These are phyloP conservation scores for Globisporangium uncinulatum DNA, from an alignment of 352 stramenopile species.

Conservation along the genomic window DNA sequence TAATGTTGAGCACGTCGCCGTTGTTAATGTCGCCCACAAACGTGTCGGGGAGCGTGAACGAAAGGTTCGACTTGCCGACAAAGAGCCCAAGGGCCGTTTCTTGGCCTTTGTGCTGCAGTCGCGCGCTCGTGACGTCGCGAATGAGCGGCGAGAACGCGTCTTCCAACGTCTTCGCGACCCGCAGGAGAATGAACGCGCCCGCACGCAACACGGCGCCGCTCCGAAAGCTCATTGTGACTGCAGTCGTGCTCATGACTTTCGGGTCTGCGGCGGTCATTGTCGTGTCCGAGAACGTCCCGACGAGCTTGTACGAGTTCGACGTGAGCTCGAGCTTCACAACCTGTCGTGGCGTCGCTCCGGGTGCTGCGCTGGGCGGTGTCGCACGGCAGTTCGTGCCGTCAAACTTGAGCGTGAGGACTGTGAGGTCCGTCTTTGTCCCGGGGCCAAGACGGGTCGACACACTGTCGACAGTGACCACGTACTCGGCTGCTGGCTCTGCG, in stretches of 20 bases:
- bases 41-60: constrained; percentile 61
- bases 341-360: constrained; percentile 22
- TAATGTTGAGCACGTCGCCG: constrained; percentile 60
- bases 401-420: constrained; percentile 46
- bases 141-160: constrained; percentile 53
- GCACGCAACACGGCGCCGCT: constrained; percentile 57
- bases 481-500: constrained; percentile 33
- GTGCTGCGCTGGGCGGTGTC: constrained; percentile 9
- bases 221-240: constrained; percentile 46
- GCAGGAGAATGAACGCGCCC: constrained; percentile 59
- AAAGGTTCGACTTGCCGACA: constrained; percentile 56
- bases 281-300: constrained; percentile 48
- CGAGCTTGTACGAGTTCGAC: constrained; percentile 46
- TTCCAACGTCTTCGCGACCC: constrained; percentile 54
- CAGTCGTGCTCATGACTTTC: constrained; percentile 44
- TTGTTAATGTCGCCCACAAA: constrained; percentile 65
- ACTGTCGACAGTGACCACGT: constrained; percentile 47
- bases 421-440: constrained; percentile 53
- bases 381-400: constrained; percentile 45
- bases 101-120: constrained; percentile 25
- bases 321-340: constrained; percentile 53
- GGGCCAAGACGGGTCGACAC: constrained; percentile 53
- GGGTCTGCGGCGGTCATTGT: constrained; percentile 38
- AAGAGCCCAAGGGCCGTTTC: constrained; percentile 37
- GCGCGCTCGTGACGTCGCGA: constrained; percentile 35